Conservation (phyloP, 1,284 basidiomycete species). For the Sphagnurus paluster region DNA sequence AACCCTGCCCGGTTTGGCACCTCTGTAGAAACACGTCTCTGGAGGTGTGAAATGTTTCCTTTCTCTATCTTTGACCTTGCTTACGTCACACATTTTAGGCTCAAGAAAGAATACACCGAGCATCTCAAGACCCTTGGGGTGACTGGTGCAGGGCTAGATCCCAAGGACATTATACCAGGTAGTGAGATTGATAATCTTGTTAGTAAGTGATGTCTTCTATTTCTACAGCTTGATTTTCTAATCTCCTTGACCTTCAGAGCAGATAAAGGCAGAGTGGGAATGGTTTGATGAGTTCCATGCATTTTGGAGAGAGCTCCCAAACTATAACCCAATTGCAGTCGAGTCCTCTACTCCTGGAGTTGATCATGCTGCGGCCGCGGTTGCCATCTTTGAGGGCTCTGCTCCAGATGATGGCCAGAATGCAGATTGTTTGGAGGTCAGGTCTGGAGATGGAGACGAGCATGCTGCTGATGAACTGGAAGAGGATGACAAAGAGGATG, state of each 20-base stretch:
- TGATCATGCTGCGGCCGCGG: slow-evolving; percentile 17
- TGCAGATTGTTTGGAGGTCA: neutral
- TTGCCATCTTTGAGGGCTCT: slow-evolving; percentile 9
- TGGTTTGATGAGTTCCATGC: slow-evolving; percentile 23
- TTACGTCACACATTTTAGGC: too few relatives aligned
- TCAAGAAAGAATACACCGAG: slow-evolving; percentile 17
- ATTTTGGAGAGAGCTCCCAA: slow-evolving; percentile 24
- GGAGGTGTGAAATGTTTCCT: too few relatives aligned
- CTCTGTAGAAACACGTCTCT: slow-evolving; percentile 21
- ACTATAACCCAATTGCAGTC: slow-evolving; percentile 23
- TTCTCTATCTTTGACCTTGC: too few relatives aligned
- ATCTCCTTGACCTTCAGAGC: neutral
- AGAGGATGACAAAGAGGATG: slow-evolving; percentile 9
- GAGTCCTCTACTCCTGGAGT: slow-evolving; percentile 17
- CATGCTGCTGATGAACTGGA: slow-evolving; percentile 4
- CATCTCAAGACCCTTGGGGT: slow-evolving; percentile 14
- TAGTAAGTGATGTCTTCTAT: slow-evolving; percentile 9
- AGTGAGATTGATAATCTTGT: slow-evolving; percentile 16
- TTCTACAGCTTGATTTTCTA: neutral
- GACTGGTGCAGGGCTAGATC: slow-evolving; percentile 20
- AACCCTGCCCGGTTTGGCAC: slow-evolving; percentile 15
- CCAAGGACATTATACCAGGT: slow-evolving; percentile 11
- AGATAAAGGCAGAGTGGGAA: slow-evolving; percentile 15
- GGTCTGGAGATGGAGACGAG: neutral
- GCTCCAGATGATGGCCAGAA: neutral